Evolutionary conservation across 768 basidiomycete species (phyloP), one percentile per base, ranked within the genome.

Genomic region (Termitomyces sp.): DNA sequence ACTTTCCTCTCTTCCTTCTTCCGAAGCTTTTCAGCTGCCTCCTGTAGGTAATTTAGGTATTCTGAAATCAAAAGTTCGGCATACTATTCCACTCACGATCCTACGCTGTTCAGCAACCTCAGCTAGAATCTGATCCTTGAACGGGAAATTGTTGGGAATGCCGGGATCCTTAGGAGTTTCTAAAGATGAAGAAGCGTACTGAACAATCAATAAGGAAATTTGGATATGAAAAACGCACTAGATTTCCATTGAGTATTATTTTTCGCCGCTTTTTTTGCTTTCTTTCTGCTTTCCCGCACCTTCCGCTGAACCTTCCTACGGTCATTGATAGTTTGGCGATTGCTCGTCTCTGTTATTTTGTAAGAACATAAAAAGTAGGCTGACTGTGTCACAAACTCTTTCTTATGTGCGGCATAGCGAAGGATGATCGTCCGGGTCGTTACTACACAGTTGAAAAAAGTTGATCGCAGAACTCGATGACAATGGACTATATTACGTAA

Each of bases 111-210:
- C 89, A 44, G 87, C 86, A 51, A 96, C 80, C 65, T 98, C 94
- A 5, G 93, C 94, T 28, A 98, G 76, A 60, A 98, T 88, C 71
- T 93, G 86, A 65, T 95, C 94, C 72, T 96, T 98, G 79, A 87
- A 94, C 4, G 92, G 94, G 73, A 94, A 94, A 57, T 84, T 86
- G 71, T 89, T 95, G 7, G 94, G 94, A 61, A 97, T 94, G 44
- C 94, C 94, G 30, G 90, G 92, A 69, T 98, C 94, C 70, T 92
- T 94, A 65, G 83, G 79, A 59, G 86, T 83, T 70, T 89, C 89
- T 90, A 60, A 41, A 12, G 28, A 41, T n/a, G 30, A 52, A 43
- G 49, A n/a, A 30, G 16, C 27, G 28, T 8, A 43, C 21, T 48
- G 2, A 35, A 34, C 17, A 27, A 28, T 11, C 14, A 14, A 32